phyloP scores from a whole-genome alignment of 352 stramenopile genomes.

The Globisporangium takayamanum region DNA sequence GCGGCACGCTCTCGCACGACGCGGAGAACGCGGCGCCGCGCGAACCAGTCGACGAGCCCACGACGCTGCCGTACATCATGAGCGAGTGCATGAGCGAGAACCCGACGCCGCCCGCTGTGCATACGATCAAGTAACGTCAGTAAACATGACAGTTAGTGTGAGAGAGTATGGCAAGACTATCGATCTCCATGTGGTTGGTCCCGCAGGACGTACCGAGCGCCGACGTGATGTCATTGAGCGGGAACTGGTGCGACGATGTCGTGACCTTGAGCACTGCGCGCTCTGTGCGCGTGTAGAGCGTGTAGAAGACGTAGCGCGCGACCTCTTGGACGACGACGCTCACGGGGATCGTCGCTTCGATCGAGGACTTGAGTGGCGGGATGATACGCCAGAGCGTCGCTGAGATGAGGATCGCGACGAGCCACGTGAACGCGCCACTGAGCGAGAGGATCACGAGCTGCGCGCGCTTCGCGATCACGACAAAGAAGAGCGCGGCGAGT shows the following conservation, averaged over 20 bases:
- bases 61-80: slow-evolving; percentile 80
- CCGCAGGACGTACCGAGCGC: slow-evolving; percentile 34
- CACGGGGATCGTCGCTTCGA: slow-evolving; percentile 69
- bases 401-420: slow-evolving; percentile 72
- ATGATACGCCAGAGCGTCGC: slow-evolving; percentile 75
- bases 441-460: slow-evolving; percentile 82
- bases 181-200: too few relatives aligned
- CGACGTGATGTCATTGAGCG: slow-evolving; percentile 81
- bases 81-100: slow-evolving; percentile 80
- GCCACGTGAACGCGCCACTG: slow-evolving; percentile 75
- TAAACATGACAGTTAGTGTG: not conserved
- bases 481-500: slow-evolving; percentile 69
- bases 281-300: slow-evolving; percentile 72
- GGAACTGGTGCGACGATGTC: slow-evolving; percentile 67
- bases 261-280: slow-evolving; percentile 68
- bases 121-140: not conserved
- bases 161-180: not conserved
- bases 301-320: slow-evolving; percentile 68
- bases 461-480: slow-evolving; percentile 69
- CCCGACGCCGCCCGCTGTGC: slow-evolving; percentile 63
- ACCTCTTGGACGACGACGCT: slow-evolving; percentile 64
- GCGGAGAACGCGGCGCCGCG: slow-evolving; percentile 67
- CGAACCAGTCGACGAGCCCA: slow-evolving; percentile 56
- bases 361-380: slow-evolving; percentile 59
- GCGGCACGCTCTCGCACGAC: slow-evolving; percentile 65